Evolutionary conservation across 768 basidiomycete species (phyloP).

Genomic region (Lepiota brunneoincarnata): DNA sequence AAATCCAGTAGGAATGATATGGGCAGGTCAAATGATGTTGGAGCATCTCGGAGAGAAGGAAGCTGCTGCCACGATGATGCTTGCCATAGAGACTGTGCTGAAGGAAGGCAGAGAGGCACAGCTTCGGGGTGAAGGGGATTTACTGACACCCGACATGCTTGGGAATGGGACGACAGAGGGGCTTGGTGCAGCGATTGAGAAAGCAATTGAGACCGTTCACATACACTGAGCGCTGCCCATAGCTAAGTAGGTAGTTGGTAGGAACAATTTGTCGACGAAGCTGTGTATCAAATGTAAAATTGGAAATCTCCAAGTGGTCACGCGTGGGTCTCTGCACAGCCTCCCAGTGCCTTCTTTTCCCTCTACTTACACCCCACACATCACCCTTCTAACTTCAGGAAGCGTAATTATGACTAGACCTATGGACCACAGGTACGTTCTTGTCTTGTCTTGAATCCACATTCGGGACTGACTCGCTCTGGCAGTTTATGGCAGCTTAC

Average conservation of each 20-base stretch:
- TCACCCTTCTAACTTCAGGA: too few relatives aligned
- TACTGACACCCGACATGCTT: conserved; percentile 36
- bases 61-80: conserved; percentile 37
- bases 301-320: too few relatives aligned
- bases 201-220: conserved; percentile 10
- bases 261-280: too few relatives aligned
- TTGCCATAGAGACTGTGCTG: conserved; percentile 36
- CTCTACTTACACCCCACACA: too few relatives aligned
- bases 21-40: conserved; percentile 57
- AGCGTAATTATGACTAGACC: too few relatives aligned
- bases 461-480: background rate
- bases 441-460: background rate
- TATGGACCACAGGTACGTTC: background rate
- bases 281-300: too few relatives aligned
- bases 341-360: too few relatives aligned
- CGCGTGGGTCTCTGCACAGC: too few relatives aligned
- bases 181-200: conserved; percentile 29
- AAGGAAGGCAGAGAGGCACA: conserved; percentile 25
- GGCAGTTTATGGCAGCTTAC: conserved; percentile 32
- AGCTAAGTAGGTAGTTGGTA: too few relatives aligned
- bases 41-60: conserved; percentile 39
- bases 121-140: conserved; percentile 20
- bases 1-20: conserved; percentile 55
- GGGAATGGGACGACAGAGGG: conserved; percentile 35
- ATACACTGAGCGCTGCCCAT: too few relatives aligned